A percentile compares a stretch with the other conserved stretches of the same genome.
Conservation (phyloP, 495 filamentous ascomycete species). For the Xylaria castorea region DNA sequence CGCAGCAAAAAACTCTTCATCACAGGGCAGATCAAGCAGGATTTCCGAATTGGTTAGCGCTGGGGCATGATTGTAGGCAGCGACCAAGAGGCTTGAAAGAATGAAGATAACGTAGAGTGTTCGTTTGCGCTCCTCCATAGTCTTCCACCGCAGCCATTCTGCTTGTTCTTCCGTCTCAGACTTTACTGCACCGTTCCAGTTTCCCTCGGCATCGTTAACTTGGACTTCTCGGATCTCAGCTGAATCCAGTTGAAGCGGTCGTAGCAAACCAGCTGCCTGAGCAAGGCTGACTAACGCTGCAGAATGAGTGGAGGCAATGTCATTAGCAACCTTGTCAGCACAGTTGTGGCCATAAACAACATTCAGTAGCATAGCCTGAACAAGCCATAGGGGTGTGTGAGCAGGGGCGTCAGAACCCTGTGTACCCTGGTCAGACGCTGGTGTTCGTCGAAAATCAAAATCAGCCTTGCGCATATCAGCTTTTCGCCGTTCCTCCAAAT, state of each 20-base stretch:
- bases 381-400: constrained; percentile 92
- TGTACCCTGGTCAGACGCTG: constrained; percentile 54
- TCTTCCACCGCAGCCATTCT: constrained; percentile 90
- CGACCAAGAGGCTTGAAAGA: constrained; percentile 87
- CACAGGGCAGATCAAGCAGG: constrained; percentile 86
- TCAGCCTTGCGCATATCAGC: constrained; percentile 84
- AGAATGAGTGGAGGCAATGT: constrained; percentile 91
- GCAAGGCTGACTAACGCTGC: constrained; percentile 90
- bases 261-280: constrained; percentile 78
- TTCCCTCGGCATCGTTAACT: constrained; percentile 56
- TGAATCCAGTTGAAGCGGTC: constrained; percentile 55
- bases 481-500: constrained; percentile 91
- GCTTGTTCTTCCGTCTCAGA: constrained; percentile 71
- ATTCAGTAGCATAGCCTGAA: constrained; percentile 98
- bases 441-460: constrained; percentile 68
- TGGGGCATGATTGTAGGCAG: constrained; percentile 90
- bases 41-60: constrained; percentile 95
- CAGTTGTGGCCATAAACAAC: constrained; percentile 96
- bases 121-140: constrained; percentile 88
- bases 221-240: constrained; percentile 46
- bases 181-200: constrained; percentile 53
- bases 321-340: constrained; percentile 86
- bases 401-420: constrained; percentile 68
- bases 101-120: constrained; percentile 92
- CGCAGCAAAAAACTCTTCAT: constrained; percentile 90